phyloP scores from a whole-genome alignment of 192 early-diverging fungal species.

The Coemansia sp. region DNA sequence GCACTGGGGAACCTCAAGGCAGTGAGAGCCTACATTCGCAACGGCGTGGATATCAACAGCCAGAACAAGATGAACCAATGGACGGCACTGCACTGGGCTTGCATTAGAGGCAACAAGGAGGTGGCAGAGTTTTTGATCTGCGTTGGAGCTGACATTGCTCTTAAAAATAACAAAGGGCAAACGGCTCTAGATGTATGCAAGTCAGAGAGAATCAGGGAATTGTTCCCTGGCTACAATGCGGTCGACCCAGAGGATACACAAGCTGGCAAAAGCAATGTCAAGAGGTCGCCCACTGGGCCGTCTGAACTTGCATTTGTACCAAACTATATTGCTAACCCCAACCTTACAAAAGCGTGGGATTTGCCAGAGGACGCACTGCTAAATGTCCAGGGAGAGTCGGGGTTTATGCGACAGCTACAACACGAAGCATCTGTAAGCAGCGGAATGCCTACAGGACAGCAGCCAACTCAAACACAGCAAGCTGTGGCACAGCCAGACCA shows the following conservation, averaged over 20 bases:
- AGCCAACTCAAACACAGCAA: not conserved
- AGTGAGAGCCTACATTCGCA: slow-evolving; percentile 60
- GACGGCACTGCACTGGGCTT: slow-evolving; percentile 77
- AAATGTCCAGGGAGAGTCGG: slow-evolving; percentile 28
- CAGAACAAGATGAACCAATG: slow-evolving; percentile 73
- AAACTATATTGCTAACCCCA: slow-evolving; percentile 64
- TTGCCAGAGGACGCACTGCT: slow-evolving; percentile 56
- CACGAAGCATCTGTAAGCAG: slow-evolving; percentile 32
- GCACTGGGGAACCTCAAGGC: slow-evolving; percentile 75
- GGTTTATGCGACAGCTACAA: slow-evolving; percentile 31
- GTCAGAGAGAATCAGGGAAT: slow-evolving; percentile 40
- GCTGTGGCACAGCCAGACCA: not conserved
- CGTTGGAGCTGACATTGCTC: slow-evolving; percentile 59
- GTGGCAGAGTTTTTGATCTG: slow-evolving; percentile 62
- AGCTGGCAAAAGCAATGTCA: not conserved
- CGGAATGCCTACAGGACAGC: not conserved
- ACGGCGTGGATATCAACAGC: slow-evolving; percentile 66
- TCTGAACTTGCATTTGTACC: slow-evolving; percentile 48
- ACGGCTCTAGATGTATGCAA: slow-evolving; percentile 64
- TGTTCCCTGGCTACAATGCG: slow-evolving; percentile 37
- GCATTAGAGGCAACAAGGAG: slow-evolving; percentile 61
- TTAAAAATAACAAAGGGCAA: slow-evolving; percentile 64
- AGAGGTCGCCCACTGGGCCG: not conserved
- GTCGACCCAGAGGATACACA: not conserved
- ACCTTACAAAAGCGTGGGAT: slow-evolving; percentile 68